Conservation (phyloP, 2,329 filamentous ascomycete genomes). For the Fusarium cyanostomum region DNA sequence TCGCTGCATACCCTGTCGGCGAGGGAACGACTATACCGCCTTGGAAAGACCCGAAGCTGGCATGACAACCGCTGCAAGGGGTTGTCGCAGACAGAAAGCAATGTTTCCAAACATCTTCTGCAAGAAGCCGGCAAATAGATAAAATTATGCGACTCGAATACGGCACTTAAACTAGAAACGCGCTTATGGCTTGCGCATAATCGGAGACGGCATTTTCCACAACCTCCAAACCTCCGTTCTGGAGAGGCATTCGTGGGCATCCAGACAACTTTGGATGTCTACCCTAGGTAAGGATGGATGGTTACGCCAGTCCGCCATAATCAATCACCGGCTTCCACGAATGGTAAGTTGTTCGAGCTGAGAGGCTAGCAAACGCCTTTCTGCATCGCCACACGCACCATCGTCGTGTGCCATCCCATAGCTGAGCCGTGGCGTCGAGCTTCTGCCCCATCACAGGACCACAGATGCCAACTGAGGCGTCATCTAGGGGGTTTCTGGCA, state of each 20-base stretch:
- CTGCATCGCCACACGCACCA: not conserved
- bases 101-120: not conserved
- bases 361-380: not conserved
- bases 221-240: not conserved
- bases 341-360: conserved; percentile 3
- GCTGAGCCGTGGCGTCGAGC: conserved; percentile 4
- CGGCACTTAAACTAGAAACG: not conserved
- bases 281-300: not conserved
- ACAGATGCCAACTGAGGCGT: not conserved
- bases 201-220: not conserved
- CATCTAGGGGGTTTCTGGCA: not conserved
- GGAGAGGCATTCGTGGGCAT: too few species aligned
- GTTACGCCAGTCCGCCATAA: not conserved
- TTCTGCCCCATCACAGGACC: not conserved
- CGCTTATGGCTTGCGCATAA: not conserved
- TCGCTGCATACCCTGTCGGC: conserved; percentile 27
- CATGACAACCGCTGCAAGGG: conserved; percentile 5
- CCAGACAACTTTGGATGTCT: too few species aligned
- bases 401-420: not conserved
- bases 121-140: not conserved
- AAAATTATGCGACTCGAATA: not conserved
- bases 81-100: not conserved
- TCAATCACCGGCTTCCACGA: not conserved
- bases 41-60: conserved; percentile 6
- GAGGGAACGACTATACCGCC: conserved; percentile 30